These are phyloP conservation scores for Fusarium pilosicola DNA, from an alignment of 2,329 filamentous ascomycete species.

Conservation along the genomic window DNA sequence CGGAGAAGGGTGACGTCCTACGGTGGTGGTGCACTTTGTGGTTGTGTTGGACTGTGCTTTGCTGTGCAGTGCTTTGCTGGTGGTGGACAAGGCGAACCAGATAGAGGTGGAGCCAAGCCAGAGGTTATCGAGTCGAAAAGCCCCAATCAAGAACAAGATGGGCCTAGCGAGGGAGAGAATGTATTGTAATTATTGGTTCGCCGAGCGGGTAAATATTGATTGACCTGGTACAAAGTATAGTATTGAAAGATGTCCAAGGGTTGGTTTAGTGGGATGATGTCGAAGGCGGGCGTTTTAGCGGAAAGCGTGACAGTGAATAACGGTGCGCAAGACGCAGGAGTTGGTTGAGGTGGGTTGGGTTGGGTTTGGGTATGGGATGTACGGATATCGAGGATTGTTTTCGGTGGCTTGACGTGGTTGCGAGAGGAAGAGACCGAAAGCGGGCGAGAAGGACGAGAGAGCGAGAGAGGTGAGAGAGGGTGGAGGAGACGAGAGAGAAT, in stretches of 20 bases:
- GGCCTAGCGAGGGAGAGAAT: constrained; percentile 17
- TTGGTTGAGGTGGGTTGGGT: background rate
- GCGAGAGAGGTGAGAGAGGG: background rate
- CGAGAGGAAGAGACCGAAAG: constrained; percentile 36
- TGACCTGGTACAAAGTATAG: background rate
- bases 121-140: constrained; percentile 28
- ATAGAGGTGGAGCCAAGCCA: constrained; percentile 33
- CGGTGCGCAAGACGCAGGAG: constrained; percentile 14
- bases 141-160: constrained; percentile 12
- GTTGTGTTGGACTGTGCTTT: background rate
- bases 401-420: constrained; percentile 37
- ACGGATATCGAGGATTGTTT: constrained; percentile 27
- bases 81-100: constrained; percentile 30
- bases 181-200: constrained; percentile 16
- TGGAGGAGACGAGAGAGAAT: background rate
- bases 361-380: background rate
- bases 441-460: constrained; percentile 14
- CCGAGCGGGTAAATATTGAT: constrained; percentile 1
- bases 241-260: background rate
- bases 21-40: constrained; percentile 12
- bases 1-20: constrained; percentile 32
- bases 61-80: constrained; percentile 2
- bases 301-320: constrained; percentile 20
- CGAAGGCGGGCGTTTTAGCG: constrained; percentile 15
- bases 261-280: constrained; percentile 8